Percentiles rank a stretch among this genome's conserved stretches.
Evolutionary conservation across 2,329 filamentous ascomycete genomes (phyloP).

Genomic region (Alternaria brassicae): DNA sequence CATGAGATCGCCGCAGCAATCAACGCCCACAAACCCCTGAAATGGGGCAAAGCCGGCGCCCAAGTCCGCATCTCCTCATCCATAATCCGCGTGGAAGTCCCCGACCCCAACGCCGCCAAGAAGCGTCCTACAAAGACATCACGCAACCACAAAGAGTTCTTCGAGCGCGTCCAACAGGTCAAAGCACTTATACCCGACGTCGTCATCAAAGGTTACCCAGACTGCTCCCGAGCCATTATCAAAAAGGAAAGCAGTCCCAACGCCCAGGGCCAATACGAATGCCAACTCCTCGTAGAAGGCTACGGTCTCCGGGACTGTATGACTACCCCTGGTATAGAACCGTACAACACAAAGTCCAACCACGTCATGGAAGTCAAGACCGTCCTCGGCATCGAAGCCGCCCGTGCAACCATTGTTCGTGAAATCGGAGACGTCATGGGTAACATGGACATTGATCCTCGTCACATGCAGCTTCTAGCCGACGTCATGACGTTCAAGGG

Average conservation of each 20-base stretch:
- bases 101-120: slow-evolving; percentile 52
- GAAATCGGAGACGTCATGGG: slow-evolving; percentile 92
- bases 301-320: slow-evolving; percentile 91
- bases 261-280: slow-evolving; percentile 66
- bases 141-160: slow-evolving; percentile 65
- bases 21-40: slow-evolving; percentile 80
- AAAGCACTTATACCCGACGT: slow-evolving; percentile 82
- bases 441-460: slow-evolving; percentile 93
- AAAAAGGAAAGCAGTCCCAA: slow-evolving; percentile 75
- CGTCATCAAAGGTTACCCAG: slow-evolving; percentile 88
- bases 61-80: slow-evolving; percentile 48
- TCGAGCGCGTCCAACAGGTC: slow-evolving; percentile 82
- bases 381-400: slow-evolving; percentile 93
- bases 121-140: slow-evolving; percentile 39
- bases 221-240: slow-evolving; percentile 86
- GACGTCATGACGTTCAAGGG: slow-evolving; percentile 99
- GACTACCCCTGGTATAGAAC: slow-evolving; percentile 90
- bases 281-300: slow-evolving; percentile 79
- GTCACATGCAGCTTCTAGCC: slow-evolving; percentile 95
- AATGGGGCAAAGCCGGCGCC: slow-evolving; percentile 72
- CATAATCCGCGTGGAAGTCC: slow-evolving; percentile 76
- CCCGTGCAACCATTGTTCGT: slow-evolving; percentile 82
- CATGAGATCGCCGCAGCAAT: slow-evolving; percentile 79
- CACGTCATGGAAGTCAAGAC: slow-evolving; percentile 88
- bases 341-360: slow-evolving; percentile 77